Evolutionary conservation across 371 early-diverging fungal genomes (phyloP).

Genomic region (Mucor lusitanicus): DNA sequence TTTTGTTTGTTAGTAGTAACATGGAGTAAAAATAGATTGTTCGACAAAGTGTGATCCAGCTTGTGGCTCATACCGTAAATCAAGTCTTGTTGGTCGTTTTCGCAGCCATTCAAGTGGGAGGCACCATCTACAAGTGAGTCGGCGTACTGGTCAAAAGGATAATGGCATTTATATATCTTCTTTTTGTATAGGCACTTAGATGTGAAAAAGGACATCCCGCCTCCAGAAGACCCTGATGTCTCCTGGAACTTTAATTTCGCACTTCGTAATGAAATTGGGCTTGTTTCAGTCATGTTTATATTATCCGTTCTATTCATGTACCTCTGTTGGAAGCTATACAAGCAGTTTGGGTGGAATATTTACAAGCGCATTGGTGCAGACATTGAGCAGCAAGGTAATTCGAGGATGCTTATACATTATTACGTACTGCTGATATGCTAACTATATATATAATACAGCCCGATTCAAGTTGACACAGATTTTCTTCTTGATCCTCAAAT

Average conservation of each 20-base stretch:
- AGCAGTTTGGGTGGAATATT: slow-evolving; percentile 51
- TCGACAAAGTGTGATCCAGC: slow-evolving; percentile 51
- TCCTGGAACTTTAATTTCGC: slow-evolving; percentile 26
- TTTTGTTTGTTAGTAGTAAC: not conserved
- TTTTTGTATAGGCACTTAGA: slow-evolving; percentile 24
- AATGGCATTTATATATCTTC: not conserved
- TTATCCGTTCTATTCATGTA: slow-evolving; percentile 31
- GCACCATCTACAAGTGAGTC: slow-evolving; percentile 42
- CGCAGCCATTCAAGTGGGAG: slow-evolving; percentile 44
- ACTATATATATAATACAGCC: slow-evolving; percentile 15
- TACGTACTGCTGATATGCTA: not conserved
- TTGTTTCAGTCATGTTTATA: slow-evolving; percentile 26
- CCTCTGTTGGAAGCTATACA: slow-evolving; percentile 32
- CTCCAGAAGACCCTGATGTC: slow-evolving; percentile 18
- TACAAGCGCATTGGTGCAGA: slow-evolving; percentile 53
- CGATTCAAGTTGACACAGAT: slow-evolving; percentile 41
- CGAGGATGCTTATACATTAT: not conserved
- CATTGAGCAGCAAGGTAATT: slow-evolving; percentile 36
- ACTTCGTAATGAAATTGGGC: slow-evolving; percentile 37
- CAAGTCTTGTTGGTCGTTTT: slow-evolving; percentile 39
- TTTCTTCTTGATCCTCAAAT: slow-evolving; percentile 38
- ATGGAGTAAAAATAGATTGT: slow-evolving; percentile 31
- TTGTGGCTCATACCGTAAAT: slow-evolving; percentile 42
- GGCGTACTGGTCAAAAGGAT: not conserved
- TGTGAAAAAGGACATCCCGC: slow-evolving; percentile 2